Evolutionary conservation across 169 alveolate species (phyloP).

Genomic region (Cystoisospora suis): DNA sequence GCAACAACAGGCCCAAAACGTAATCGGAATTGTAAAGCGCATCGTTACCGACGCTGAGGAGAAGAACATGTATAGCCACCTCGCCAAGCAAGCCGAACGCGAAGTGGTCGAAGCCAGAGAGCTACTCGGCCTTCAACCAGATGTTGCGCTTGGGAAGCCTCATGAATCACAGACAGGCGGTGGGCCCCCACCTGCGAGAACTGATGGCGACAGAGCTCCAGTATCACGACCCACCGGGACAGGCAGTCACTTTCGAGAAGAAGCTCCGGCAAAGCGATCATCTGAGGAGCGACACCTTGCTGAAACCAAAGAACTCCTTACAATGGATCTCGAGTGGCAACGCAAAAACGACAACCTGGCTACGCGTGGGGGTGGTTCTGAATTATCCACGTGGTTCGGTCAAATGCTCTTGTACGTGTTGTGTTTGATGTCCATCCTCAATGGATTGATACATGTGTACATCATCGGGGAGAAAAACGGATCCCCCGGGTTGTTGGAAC

Average conservation of each 20-base stretch:
- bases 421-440: conserved; percentile 2
- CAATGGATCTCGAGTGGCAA: no score
- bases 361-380: not conserved
- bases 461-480: not conserved
- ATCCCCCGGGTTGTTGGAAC: not conserved
- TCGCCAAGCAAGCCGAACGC: not conserved
- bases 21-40: not conserved
- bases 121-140: not conserved
- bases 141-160: no score
- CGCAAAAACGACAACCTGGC: not conserved
- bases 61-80: not conserved
- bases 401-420: not conserved
- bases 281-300: no score
- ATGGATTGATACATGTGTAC: not conserved
- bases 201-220: no score
- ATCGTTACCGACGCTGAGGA: not conserved
- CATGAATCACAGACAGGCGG: no score
- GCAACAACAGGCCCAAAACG: not conserved
- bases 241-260: no score
- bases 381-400: conserved; percentile 4
- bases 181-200: no score
- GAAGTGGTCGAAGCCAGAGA: not conserved
- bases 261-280: no score
- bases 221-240: no score
- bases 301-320: no score